Base-by-base conservation (phyloP, 2,329 filamentous ascomycete species). In the Blastomyces gilchristii region DNA sequence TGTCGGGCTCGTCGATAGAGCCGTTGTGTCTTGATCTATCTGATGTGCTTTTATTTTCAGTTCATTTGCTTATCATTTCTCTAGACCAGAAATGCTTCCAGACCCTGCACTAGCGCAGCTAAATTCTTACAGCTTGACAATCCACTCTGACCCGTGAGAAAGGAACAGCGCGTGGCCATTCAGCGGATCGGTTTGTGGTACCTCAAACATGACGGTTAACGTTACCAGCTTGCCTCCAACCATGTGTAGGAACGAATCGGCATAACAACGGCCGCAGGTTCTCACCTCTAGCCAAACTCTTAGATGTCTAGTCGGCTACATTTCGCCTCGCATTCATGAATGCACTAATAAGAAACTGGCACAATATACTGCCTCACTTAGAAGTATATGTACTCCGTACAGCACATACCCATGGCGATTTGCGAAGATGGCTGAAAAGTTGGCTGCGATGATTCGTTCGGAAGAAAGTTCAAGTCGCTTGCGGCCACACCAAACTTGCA, bases 31-130 rank as follows among this genome's bases (percentile, higher is more conserved):
- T 11, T 39, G 9, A 0, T 39, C 8, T 2, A 39, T 39, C 8
- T 39, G 37, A 2, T 39, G 37, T 2, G 37, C 1, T 11, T 39
- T 39, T 39, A 11, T 39, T 39, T 39, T 39, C 9, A 39, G 4
- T 22, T 22, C n/a, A 39, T 39, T 39, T 39, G 1, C 2, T 8
- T 11, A 1, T 39, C 9, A 0, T 39, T 39, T 39, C 37, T 39
- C 1, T 7, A 11, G 9, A 3, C 2, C 12, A 8, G 8, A 39
- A 39, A 39, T 39, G 1, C 37, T 39, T 39, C 37, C 37, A 58
- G 54, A 58, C 54, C 54, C 54, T 58, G 54, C 34, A 39, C 54
- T 58, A 58, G 54, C 22, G 31, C 11, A 58, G 12, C 37, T 43
- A 58, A 43, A 41, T 28, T 43, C 54, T 58, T 41, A 58, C 54